phyloP scores from a whole-genome alignment of 345 rosid genomes.

The Ceriops zippeliana region DNA sequence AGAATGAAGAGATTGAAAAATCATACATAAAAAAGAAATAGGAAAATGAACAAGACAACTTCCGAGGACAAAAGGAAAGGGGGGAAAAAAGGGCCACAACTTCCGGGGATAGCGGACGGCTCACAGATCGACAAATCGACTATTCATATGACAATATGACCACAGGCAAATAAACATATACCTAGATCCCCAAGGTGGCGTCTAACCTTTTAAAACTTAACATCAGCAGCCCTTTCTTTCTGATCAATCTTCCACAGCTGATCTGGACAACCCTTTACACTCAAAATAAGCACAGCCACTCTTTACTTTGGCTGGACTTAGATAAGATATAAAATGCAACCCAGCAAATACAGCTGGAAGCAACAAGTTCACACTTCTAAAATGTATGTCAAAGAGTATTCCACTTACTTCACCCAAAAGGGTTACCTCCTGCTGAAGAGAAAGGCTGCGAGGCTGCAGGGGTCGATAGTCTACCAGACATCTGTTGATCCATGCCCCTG shows the following conservation, averaged over 20 bases:
- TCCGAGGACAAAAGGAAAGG: not conserved
- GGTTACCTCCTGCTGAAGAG: slow-evolving; percentile 58
- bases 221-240: not conserved
- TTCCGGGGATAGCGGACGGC: not conserved
- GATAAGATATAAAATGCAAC: slow-evolving; percentile 17
- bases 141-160: slow-evolving; percentile 13
- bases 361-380: slow-evolving; percentile 40
- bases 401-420: slow-evolving; percentile 50
- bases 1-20: slow-evolving; percentile 11
- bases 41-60: slow-evolving; percentile 14
- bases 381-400: slow-evolving; percentile 7
- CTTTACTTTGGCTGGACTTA: slow-evolving; percentile 18
- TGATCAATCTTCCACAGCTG: slow-evolving; percentile 9
- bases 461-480: slow-evolving; percentile 39
- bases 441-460: slow-evolving; percentile 39
- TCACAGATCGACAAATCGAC: slow-evolving; percentile 15
- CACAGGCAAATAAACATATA: slow-evolving; percentile 4
- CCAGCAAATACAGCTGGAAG: slow-evolving; percentile 21
- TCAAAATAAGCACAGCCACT: slow-evolving; percentile 2
- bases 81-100: too few species aligned
- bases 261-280: slow-evolving; percentile 16
- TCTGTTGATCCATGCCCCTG: slow-evolving; percentile 44
- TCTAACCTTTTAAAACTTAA: not conserved
- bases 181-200: slow-evolving; percentile 14
- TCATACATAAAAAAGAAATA: slow-evolving; percentile 19